phyloP scores from a whole-genome alignment of 805 yeast genomes.

The Barnettozyma salicaria region DNA sequence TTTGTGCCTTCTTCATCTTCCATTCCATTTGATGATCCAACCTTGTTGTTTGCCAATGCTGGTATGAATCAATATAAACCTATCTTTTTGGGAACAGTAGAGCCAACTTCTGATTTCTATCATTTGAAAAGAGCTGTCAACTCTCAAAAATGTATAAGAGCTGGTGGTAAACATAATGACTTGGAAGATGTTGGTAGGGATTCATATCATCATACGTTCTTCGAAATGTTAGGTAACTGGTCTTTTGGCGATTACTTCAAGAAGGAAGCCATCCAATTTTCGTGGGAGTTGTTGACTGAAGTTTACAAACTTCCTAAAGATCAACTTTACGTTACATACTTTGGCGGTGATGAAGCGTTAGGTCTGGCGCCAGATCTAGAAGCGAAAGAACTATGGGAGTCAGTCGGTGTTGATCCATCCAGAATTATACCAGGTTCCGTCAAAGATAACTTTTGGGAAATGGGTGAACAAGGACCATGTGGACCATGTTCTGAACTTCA shows the following conservation, averaged over 20 bases:
- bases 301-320: conserved; percentile 75
- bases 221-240: conserved; percentile 99
- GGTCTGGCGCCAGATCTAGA: conserved; percentile 92
- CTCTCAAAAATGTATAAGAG: conserved; percentile 98
- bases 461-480: conserved; percentile 99
- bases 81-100: conserved; percentile 94
- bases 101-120: conserved; percentile 85
- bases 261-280: conserved; percentile 79
- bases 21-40: conserved; percentile 97
- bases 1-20: conserved; percentile 92
- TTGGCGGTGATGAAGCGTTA: conserved; percentile 81
- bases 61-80: conserved; percentile 99
- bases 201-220: conserved; percentile 96
- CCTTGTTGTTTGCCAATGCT: conserved; percentile 93
- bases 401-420: conserved; percentile 83
- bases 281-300: conserved; percentile 87
- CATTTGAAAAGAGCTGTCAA: conserved; percentile 82
- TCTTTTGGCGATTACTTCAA: conserved; percentile 99
- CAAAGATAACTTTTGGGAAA: conserved; percentile 97
- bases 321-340: conserved; percentile 90
- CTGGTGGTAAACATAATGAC: conserved; percentile 98
- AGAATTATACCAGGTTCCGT: conserved; percentile 91
- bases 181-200: conserved; percentile 98
- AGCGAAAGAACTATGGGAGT: conserved; percentile 82
- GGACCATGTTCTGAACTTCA: conserved; percentile 99